phyloP scores from a whole-genome alignment of 208 protist genomes.

The Herpetomonas samuelpessoai region DNA sequence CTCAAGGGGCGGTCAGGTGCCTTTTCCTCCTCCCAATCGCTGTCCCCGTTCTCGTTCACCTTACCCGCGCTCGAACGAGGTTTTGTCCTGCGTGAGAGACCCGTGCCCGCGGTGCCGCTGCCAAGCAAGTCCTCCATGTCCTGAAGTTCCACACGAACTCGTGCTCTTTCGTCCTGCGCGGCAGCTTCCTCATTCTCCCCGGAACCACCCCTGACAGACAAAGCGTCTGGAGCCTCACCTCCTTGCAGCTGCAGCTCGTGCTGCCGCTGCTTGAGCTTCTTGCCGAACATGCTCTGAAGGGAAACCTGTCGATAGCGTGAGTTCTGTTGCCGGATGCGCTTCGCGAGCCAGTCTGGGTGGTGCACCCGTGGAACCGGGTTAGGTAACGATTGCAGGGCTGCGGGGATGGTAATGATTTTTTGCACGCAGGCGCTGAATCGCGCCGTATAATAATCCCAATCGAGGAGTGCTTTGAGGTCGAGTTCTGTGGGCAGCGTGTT shows the following conservation, averaged over 20 bases:
- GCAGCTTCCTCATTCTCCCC: neutral
- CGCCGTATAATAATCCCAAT: slow-evolving; percentile 99
- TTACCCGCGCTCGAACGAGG: too few relatives aligned
- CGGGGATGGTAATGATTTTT: slow-evolving; percentile 99
- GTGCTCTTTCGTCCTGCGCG: neutral
- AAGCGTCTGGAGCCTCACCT: too few relatives aligned
- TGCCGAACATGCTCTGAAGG: slow-evolving; percentile 55
- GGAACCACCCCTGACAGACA: too few relatives aligned
- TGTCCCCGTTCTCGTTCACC: slow-evolving; percentile 6
- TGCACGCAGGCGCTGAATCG: slow-evolving; percentile 96
- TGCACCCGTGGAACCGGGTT: slow-evolving; percentile 98
- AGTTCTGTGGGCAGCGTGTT: slow-evolving; percentile 42
- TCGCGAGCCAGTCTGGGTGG: slow-evolving; percentile 98
- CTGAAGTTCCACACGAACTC: too few relatives aligned
- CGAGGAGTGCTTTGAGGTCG: slow-evolving; percentile 94
- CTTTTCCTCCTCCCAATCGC: slow-evolving; percentile 17
- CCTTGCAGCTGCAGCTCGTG: neutral
- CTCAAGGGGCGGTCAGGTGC: slow-evolving; percentile 27
- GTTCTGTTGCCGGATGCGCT: slow-evolving; percentile 81
- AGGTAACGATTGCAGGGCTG: slow-evolving; percentile 94
- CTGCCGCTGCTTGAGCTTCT: slow-evolving; percentile 18
- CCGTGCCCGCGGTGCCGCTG: neutral
- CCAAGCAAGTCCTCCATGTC: slow-evolving; percentile 66
- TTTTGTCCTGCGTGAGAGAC: too few relatives aligned
- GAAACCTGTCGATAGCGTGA: slow-evolving; percentile 78